These are phyloP conservation scores for Strigomonas culicis DNA, from an alignment of 208 protist genomes.

Conservation along the genomic window DNA sequence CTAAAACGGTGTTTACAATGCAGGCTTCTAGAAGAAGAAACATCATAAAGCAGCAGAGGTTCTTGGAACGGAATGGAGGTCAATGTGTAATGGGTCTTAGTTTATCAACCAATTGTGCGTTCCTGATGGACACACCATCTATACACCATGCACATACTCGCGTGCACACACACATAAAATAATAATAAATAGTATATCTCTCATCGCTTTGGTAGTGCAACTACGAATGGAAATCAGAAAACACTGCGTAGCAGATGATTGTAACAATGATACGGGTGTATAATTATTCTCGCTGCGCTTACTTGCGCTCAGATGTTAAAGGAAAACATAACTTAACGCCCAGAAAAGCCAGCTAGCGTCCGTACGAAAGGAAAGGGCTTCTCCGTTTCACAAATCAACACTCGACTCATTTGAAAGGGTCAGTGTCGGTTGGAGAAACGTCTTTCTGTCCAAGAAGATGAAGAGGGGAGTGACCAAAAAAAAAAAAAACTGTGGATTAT, in stretches of 20 bases:
- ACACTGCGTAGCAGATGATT: constrained; percentile 18
- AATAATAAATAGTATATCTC: not conserved
- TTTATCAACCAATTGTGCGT: constrained; percentile 12
- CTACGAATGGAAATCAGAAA: constrained; percentile 5
- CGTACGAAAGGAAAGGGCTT: not conserved
- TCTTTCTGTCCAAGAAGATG: not conserved
- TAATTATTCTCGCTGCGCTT: constrained; percentile 6
- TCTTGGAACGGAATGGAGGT: constrained; percentile 18
- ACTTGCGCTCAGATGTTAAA: constrained; percentile 11
- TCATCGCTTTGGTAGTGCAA: constrained; percentile 17
- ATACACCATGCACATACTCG: no score
- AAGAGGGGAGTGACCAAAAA: not conserved
- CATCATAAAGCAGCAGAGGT: not conserved
- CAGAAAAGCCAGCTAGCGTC: constrained; percentile 4
- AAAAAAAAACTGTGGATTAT: not conserved
- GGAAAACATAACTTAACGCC: constrained; percentile 7
- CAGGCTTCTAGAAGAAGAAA: no score
- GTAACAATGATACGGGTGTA: not conserved
- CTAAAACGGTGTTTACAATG: no score
- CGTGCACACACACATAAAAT: no score
- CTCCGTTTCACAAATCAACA: constrained; percentile 11
- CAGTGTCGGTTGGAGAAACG: constrained; percentile 11
- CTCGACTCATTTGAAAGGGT: not conserved
- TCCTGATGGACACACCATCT: not conserved
- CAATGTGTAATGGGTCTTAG: not conserved